Base-by-base conservation (phyloP, 1,284 basidiomycete genomes). In the Neolentinus lepideus region DNA sequence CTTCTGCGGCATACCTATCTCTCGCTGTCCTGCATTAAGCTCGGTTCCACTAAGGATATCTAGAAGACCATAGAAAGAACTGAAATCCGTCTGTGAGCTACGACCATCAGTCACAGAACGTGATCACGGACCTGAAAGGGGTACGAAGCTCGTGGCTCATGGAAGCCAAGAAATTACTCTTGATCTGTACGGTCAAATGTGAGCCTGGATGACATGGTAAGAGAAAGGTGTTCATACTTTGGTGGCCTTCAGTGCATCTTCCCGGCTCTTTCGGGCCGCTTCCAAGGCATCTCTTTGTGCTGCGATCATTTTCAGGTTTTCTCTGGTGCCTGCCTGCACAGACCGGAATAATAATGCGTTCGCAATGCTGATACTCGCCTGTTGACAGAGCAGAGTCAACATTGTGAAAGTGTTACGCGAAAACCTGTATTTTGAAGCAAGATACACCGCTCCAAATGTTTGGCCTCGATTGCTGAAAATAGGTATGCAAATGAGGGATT, bases 91-190 rank as follows among this genome's bases (percentile, higher is more conserved):
- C 2, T 25, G 38, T 57, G 33, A 47, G 16, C 54, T 36, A 21
- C 33, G 55, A 21, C 21, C 22, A 24, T 19, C 16, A 22, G n/a
- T 25, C 27, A 51, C 16, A 19, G 2, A 10, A 8, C n/a, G 27
- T 31, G 36, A 22, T 11, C 16, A 55, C 60, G n/a, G 60, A 81
- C 82, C 82, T 85, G 67, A 88, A 88, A 1, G 85, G 85, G 1
- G 85, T 87, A 51, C 85, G 73, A 54, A 88, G 68, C 64, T 88
- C 85, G 58, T 87, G 85, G 60, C 82, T 85, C 85, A 88, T 88
- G 8, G 83, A 86, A 8, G 85, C 85, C 58, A 88, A 67, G 63
- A 88, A 88, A 61, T 86, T 86, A 63, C 84, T 85, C 67, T 87
- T 87, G 64, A 84, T 85, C 82, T 85, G 51, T 2, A 43, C n/a